phyloP scores from a whole-genome alignment of 2,329 filamentous ascomycete species.

The Bipolaris sorokiniana region DNA sequence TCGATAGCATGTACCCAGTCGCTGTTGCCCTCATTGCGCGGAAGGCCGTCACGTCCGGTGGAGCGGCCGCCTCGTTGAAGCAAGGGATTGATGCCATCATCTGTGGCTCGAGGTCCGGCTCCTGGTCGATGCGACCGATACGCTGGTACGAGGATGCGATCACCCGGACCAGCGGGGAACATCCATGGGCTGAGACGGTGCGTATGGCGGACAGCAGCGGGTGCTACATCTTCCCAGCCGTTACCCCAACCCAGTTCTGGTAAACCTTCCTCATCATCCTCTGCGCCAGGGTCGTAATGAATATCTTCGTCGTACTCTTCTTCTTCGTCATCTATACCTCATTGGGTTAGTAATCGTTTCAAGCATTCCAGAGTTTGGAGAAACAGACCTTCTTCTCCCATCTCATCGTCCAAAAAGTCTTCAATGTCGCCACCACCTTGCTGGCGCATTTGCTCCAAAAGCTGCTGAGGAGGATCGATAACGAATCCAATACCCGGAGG shows the following conservation, averaged over 20 bases:
- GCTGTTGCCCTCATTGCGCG: conserved; percentile 52
- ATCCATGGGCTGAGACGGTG: conserved; percentile 64
- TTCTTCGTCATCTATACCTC: conserved; percentile 66
- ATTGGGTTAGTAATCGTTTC: conserved; percentile 43
- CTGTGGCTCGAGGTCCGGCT: conserved; percentile 63
- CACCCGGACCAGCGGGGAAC: conserved; percentile 62
- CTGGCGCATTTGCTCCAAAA: conserved; percentile 51
- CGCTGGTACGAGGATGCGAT: conserved; percentile 49
- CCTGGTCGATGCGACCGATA: conserved; percentile 62
- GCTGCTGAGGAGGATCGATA: conserved; percentile 43
- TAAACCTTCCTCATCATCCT: conserved; percentile 55
- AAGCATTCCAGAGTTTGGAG: conserved; percentile 2
- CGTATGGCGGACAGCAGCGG: conserved; percentile 56
- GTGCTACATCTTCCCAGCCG: conserved; percentile 57
- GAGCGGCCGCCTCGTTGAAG: conserved; percentile 67
- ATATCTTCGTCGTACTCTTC: conserved; percentile 72
- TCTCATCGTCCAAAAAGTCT: conserved; percentile 63
- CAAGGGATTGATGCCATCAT: conserved; percentile 87
- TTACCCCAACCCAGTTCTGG: conserved; percentile 56
- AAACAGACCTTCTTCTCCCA: conserved; percentile 65
- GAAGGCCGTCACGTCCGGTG: conserved; percentile 31
- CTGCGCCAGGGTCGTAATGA: conserved; percentile 60
- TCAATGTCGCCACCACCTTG: conserved; percentile 53
- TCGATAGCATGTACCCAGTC: conserved; percentile 62
- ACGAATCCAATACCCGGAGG: conserved; percentile 50